Base-by-base conservation (phyloP, 495 filamentous ascomycete species). In the Penicillium roqueforti region DNA sequence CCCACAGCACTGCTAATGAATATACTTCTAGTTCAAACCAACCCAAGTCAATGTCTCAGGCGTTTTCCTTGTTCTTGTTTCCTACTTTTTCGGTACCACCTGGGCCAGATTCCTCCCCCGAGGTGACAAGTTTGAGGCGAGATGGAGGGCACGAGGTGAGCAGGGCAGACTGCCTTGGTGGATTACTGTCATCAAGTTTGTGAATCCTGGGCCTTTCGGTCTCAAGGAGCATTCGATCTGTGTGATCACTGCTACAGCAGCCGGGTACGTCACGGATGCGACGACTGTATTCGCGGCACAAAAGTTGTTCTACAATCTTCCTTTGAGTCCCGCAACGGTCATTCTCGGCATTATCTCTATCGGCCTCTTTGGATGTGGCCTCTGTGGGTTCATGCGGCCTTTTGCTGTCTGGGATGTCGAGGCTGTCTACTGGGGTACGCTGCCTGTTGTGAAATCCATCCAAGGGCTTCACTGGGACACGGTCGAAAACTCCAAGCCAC, bases 331-430 rank as follows among this genome's bases (percentile, higher is more conserved):
- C 0, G 16, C 56, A 1, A 69, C 66, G 0, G 59, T 67, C n/a
- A 57, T 72, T 10, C 28, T 70, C 23, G 62, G 62, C 19, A 68
- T 62, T 0, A 60, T 72, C 47, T 72, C 69, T 4, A 68, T 72
- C 23, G 62, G 62, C 3, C 54, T 82, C 13, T 74, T 81, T 42
- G 81, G 81, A 0, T 84, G 77, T 48, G 81, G 79, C 5, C 58
- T 83, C 43, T 72, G 73, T 37, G 81, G 81, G 3, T 28, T 83
- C 14, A 61, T 83, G 56, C 74, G 81, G 0, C 69, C 73, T 7
- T 68, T 80, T 14, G 63, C 76, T 18, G 78, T 85, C 23, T 81
- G 76, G 57, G 80, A 79, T n/a, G 68, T 71, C 1, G 77, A 80
- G 32, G 75, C 77, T 47, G 68, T 74, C n/a, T 74, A 71, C 59